phyloP scores from a whole-genome alignment of 2,329 filamentous ascomycete species.

The Fusarium anguioides region DNA sequence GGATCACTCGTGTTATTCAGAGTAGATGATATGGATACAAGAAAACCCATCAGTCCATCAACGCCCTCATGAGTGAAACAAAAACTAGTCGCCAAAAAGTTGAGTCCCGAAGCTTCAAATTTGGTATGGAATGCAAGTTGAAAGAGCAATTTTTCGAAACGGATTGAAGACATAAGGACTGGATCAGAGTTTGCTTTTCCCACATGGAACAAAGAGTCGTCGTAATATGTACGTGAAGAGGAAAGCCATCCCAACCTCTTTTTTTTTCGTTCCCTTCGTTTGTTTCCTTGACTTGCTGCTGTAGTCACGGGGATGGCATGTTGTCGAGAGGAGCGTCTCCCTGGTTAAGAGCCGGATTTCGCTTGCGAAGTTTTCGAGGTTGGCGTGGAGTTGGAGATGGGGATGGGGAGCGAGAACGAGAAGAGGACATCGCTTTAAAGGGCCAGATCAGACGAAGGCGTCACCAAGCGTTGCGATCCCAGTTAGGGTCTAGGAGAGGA shows the following conservation, averaged over 20 bases:
- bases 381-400: constrained; percentile 25
- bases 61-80: constrained; percentile 12
- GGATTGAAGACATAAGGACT: constrained; percentile 11
- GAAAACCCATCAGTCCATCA: constrained; percentile 12
- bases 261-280: background rate
- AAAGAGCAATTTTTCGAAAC: background rate
- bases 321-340: constrained; percentile 37
- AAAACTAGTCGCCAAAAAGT: constrained; percentile 4
- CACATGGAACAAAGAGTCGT: constrained; percentile 1
- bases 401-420: constrained; percentile 24
- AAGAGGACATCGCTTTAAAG: constrained; percentile 33
- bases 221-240: constrained; percentile 31
- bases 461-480: constrained; percentile 93
- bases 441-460: constrained; percentile 40
- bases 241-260: background rate
- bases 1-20: constrained; percentile 10
- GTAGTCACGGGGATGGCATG: constrained; percentile 16
- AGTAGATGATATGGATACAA: constrained; percentile 9
- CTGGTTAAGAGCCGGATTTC: constrained; percentile 31
- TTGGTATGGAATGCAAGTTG: background rate
- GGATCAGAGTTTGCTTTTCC: constrained; percentile 23
- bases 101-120: background rate
- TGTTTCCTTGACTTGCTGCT: background rate
- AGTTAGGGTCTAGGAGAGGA: constrained; percentile 74
- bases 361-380: constrained; percentile 46